Conservation (phyloP, 2,329 filamentous ascomycete species). For the Cladosporium sp. region DNA sequence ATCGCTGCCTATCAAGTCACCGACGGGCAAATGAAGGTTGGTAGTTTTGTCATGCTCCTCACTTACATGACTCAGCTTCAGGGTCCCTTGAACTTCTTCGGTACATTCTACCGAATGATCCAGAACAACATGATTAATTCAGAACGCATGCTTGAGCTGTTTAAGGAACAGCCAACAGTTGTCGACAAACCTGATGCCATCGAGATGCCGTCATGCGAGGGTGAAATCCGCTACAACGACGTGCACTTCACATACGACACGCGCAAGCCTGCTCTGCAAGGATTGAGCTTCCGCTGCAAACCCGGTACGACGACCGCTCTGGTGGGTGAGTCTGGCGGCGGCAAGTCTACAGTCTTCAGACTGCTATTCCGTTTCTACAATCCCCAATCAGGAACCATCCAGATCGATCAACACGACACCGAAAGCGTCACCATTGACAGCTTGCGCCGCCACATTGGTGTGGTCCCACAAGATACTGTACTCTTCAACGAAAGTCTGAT, state of each 20-base stretch:
- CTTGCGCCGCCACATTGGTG: slow-evolving; percentile 85
- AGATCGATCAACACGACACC: slow-evolving; percentile 81
- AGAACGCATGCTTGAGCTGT: slow-evolving; percentile 89
- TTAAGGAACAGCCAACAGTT: slow-evolving; percentile 93
- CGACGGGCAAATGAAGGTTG: slow-evolving; percentile 59
- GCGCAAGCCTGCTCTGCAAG: slow-evolving; percentile 79
- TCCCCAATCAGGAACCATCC: slow-evolving; percentile 73
- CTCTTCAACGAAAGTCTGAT: slow-evolving; percentile 92
- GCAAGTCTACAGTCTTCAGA: slow-evolving; percentile 95
- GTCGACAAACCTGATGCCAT: slow-evolving; percentile 70
- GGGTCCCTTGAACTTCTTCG: slow-evolving; percentile 72
- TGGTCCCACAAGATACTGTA: slow-evolving; percentile 95
- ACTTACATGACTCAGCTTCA: slow-evolving; percentile 75
- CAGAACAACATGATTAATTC: slow-evolving; percentile 98
- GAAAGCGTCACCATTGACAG: slow-evolving; percentile 83
- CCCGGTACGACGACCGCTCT: slow-evolving; percentile 94
- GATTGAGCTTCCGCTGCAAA: slow-evolving; percentile 78
- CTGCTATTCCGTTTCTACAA: slow-evolving; percentile 98
- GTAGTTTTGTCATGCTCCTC: slow-evolving; percentile 69
- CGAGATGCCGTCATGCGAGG: slow-evolving; percentile 67
- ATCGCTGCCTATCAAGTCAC: slow-evolving; percentile 70
- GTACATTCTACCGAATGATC: slow-evolving; percentile 92
- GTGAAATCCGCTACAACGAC: slow-evolving; percentile 82
- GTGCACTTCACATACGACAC: slow-evolving; percentile 89
- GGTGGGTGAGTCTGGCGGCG: slow-evolving; percentile 93